Conservation (phyloP, 805 yeast genomes). For the Maudiozyma bulderi region DNA sequence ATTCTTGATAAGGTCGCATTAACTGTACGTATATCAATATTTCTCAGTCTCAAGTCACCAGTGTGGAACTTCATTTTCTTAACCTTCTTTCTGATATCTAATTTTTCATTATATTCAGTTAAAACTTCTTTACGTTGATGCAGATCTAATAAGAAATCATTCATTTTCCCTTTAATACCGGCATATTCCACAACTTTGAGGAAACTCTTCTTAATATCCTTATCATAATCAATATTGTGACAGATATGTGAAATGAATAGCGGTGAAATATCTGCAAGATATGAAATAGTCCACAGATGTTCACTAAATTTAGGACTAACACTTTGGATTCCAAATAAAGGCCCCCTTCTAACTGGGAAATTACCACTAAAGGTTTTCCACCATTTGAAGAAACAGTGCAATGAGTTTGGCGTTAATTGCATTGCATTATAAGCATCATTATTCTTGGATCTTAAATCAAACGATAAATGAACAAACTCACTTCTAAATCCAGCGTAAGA, state of each 20-base stretch:
- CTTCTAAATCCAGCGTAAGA: conserved; percentile 76
- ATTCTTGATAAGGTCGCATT: conserved; percentile 35
- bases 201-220: conserved; percentile 9
- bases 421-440: conserved; percentile 51
- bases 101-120: conserved; percentile 36
- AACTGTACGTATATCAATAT: conserved; percentile 53
- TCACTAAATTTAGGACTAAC: conserved; percentile 61
- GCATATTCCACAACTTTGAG: conserved; percentile 37
- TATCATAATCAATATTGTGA: conserved; percentile 33
- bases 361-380: conserved; percentile 79
- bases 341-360: conserved; percentile 71
- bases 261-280: conserved; percentile 62
- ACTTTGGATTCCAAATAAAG: conserved; percentile 49
- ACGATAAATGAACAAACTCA: conserved; percentile 66
- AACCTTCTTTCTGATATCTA: conserved; percentile 37
- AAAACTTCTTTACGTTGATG: conserved; percentile 51
- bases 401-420: conserved; percentile 63
- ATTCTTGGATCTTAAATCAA: conserved; percentile 40
- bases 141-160: conserved; percentile 49
- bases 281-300: conserved; percentile 69
- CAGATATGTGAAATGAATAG: conserved; percentile 67
- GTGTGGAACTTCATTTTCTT: conserved; percentile 52
- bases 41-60: conserved; percentile 50
- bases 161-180: conserved; percentile 61
- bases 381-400: conserved; percentile 70